Percentiles rank a stretch among this genome's conserved stretches.
phyloP scores from a whole-genome alignment of 768 basidiomycete genomes.

The Neoboletus subvelutipes region DNA sequence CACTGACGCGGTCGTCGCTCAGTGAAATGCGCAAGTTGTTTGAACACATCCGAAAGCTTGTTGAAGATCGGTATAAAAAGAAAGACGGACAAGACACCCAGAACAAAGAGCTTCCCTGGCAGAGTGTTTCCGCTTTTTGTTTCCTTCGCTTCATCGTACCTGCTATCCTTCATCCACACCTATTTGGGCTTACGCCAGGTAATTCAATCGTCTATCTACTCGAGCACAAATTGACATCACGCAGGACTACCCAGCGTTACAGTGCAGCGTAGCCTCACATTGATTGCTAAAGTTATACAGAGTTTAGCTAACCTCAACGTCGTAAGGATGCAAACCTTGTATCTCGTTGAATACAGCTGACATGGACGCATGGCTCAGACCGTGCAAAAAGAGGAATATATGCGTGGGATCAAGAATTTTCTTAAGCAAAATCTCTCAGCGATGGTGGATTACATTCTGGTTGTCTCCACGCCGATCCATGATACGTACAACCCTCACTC shows the following conservation, averaged over 20 bases:
- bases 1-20: conserved; percentile 3
- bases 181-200: conserved; percentile 80
- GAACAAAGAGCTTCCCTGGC: conserved; percentile 63
- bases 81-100: conserved; percentile 41
- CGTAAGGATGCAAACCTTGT: conserved; percentile 39
- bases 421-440: conserved; percentile 57
- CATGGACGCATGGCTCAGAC: conserved; percentile 36
- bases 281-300: conserved; percentile 88
- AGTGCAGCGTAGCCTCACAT: conserved; percentile 76
- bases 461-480: conserved; percentile 59
- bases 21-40: conserved; percentile 78
- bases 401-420: conserved; percentile 76
- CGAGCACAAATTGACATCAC: conserved; percentile 11
- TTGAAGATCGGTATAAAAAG: conserved; percentile 61
- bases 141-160: conserved; percentile 90
- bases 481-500: conserved; percentile 28
- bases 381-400: conserved; percentile 76
- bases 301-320: conserved; percentile 83
- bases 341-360: conserved; percentile 3
- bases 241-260: conserved; percentile 64
- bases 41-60: conserved; percentile 65
- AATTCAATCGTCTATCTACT: conserved; percentile 12
- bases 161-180: conserved; percentile 83
- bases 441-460: conserved; percentile 78
- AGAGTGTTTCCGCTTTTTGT: conserved; percentile 86